Base-by-base conservation (phyloP, 2,329 filamentous ascomycete species). In the Fonsecaea nubica region DNA sequence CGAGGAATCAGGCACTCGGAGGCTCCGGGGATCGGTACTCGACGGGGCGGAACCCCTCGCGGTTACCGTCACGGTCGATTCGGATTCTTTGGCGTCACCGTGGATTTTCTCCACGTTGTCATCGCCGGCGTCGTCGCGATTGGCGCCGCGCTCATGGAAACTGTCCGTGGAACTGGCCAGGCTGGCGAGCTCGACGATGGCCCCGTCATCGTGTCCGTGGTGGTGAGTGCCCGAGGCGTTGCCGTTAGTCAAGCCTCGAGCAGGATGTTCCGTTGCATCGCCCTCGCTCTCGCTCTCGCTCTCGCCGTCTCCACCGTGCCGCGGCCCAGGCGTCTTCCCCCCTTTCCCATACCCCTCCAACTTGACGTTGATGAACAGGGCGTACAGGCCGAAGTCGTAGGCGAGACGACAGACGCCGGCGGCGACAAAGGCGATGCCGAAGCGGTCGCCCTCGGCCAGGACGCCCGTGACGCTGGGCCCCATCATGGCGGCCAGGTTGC, bases 401-500 rank as follows among this genome's bases (percentile, higher is more conserved):
- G 80, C 79, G 35, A 89, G 74, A 3, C 86, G 78, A 64, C 85
- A 78, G 0, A 80, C 74, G 2, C 87, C 87, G 1, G 85, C 86
- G 0, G 81, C 81, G 3, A 88, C 82, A 69, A 87, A 89, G 0
- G 86, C 86, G n/a, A 88, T 81, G 86, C 87, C 88, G 72, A 89
- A 89, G 9, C 77, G 76, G 12, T 84, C 76, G 21, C 75, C 80
- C 3, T 81, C 83, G 0, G 86, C 86, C 13, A 89, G 75, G 0
- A 83, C 69, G 0, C 87, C 87, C 0, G 87, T 89, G 1, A 88
- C 73, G 0, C 78, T 84, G 0, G 87, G 86, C 0, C 87, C 82
- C 0, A 80, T 75, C 64, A 81, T 87, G 67, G 86, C 82, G 0
- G 87, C 86, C 10, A 90, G 72, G 0, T 87, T 90, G 6, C 87